Percentiles rank a stretch among this genome's conserved stretches.
These are phyloP conservation scores for Blastobotrys robertii DNA, from an alignment of 805 yeast species.

Conservation along the genomic window DNA sequence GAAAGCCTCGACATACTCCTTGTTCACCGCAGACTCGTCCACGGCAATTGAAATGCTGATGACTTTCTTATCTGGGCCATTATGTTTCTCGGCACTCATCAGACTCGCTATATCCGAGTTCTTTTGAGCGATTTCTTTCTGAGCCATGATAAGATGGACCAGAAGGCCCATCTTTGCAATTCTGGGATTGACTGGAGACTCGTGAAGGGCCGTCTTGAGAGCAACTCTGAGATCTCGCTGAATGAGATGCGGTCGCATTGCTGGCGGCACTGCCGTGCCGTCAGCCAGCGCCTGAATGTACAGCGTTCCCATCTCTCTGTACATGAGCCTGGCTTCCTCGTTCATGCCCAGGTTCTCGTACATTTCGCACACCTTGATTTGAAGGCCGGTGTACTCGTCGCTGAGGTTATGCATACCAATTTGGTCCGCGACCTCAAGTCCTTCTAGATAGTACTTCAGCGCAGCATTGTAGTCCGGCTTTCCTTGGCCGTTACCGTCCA, in stretches of 20 bases:
- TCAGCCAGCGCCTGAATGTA: conserved; percentile 43
- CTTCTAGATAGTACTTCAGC: conserved; percentile 61
- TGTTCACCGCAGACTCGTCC: conserved; percentile 7
- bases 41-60: conserved; percentile 9
- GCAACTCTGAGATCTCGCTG: conserved; percentile 64
- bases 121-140: conserved; percentile 43
- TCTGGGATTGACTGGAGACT: conserved; percentile 36
- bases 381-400: conserved; percentile 86
- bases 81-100: conserved; percentile 6
- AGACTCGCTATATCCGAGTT: conserved; percentile 19
- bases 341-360: conserved; percentile 56
- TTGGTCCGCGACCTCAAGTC: conserved; percentile 52
- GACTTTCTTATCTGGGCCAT: conserved; percentile 6
- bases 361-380: conserved; percentile 80
- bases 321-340: conserved; percentile 57
- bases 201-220: conserved; percentile 52
- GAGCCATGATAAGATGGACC: conserved; percentile 56
- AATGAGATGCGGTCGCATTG: conserved; percentile 45
- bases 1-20: conserved; percentile 17
- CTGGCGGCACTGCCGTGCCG: conserved; percentile 31
- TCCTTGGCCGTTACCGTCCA: conserved; percentile 44
- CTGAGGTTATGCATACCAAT: conserved; percentile 46
- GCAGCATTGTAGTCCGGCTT: conserved; percentile 56
- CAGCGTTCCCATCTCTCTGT: conserved; percentile 53
- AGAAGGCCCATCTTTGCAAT: conserved; percentile 47